Conservation (phyloP, 192 early-diverging fungal genomes). For the Backusella mclennaniae region DNA sequence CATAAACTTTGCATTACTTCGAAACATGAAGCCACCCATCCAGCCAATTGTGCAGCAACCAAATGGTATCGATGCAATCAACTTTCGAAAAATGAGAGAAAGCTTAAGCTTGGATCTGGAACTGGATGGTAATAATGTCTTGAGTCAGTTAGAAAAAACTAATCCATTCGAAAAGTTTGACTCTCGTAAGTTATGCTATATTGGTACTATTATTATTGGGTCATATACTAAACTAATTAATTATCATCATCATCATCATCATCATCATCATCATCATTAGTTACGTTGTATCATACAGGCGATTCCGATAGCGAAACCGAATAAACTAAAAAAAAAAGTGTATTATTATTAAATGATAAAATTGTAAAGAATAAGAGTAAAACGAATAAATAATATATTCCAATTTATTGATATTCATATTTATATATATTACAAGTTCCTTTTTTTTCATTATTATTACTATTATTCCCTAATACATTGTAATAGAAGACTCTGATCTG, state of each 20-base stretch:
- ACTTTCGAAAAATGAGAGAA: conserved; percentile 65
- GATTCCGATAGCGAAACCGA: conserved; percentile 1
- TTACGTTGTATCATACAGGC: background rate
- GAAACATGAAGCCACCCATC: conserved; percentile 85
- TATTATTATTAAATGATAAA: background rate
- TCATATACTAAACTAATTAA: background rate
- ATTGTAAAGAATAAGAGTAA: background rate
- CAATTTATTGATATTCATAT: background rate
- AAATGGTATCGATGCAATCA: conserved; percentile 62
- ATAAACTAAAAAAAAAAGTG: background rate
- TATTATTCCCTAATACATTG: background rate
- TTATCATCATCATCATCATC: background rate
- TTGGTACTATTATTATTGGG: background rate
- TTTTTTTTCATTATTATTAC: background rate
- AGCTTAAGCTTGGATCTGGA: conserved; percentile 68
- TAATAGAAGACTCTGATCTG: background rate
- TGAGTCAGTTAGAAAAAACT: conserved; percentile 12
- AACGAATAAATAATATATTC: background rate
- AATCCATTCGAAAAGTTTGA: conserved; percentile 63
- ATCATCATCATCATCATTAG: background rate
- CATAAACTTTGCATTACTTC: conserved; percentile 90
- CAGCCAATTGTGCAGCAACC: conserved; percentile 56
- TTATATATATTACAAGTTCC: background rate
- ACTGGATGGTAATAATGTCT: conserved; percentile 42
- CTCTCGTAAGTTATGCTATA: conserved; percentile 38